Evolutionary conservation across 306 rosid genomes (phyloP), one percentile per base, ranked within the genome.

Genomic region (Lupinus albus): DNA sequence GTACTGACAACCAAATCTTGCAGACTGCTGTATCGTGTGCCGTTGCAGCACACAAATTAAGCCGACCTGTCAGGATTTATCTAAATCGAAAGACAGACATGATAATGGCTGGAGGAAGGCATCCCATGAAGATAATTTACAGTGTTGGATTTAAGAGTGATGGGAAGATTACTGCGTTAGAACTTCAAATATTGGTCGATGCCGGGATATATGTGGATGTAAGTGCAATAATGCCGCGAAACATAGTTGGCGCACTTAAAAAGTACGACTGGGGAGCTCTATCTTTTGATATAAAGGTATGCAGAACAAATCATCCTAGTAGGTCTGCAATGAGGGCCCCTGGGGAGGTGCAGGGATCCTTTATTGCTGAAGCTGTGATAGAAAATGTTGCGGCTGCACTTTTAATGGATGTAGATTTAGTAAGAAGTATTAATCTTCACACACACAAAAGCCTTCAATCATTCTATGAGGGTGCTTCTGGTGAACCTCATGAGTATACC

Each of bases 31-130:
- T 85, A 15, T 82, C 91, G 53, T 89, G 97, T 82, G 97, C 98
- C 4, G 89, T 93, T 36, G 94, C 98, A 50, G 96, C 98, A 55
- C 83, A 86, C 52, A 88, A 93, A 65, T 74, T 93, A 74, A 72
- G 68, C 10, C 69, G 82, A 66, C 97, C 98, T 41, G 97, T 93
- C 52, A 84, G 95, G 86, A 86, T 68, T 8, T 89, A 87, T 72
- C 78, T 84, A 10, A 81, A 88, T 81, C 91, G 98, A 50, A 89
- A 88, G 84, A 83, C 89, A 11, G 98, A 93, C 72, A 89, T 89
- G 96, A 80, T 89, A 78, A 83, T 88, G 87, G 88, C 94, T 13
- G 98, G 96, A 74, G 98, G 98, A 74, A 83, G 98, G 79, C 98
- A 93, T 83, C 95, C 98, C 35, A 83, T 93, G 93, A 89, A 88